Base-by-base conservation (phyloP, 495 filamentous ascomycete species). In the Trichoderma orchidacearum region DNA sequence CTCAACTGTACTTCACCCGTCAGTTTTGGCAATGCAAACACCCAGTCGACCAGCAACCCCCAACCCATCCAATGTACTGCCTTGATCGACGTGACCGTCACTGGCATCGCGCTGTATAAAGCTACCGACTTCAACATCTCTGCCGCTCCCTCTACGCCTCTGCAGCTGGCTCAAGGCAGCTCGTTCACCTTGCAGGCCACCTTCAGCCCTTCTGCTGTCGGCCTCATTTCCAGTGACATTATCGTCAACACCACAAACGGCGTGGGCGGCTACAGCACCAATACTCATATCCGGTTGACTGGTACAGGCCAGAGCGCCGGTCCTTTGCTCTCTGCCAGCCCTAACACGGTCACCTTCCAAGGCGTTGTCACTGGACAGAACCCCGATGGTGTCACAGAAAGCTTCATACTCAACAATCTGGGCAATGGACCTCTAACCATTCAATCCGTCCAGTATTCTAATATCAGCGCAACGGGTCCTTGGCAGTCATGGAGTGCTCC, bases 11-110 rank as follows among this genome's bases (percentile, higher is more conserved):
- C 64, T 6, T 59, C 58, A 13, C 72, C 70, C 5, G 63, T 73
- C 28, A 56, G 71, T 31, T 80, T 79, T 61, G 77, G 77, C 6
- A 60, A 61, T 11, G 63, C 75, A 8, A 48, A 66, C 3, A 61
- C 75, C 18, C 68, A 65, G 7, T 57, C 55, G 3, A 59, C 62
- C 15, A 61, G 52, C 15, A 68, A 62, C 2, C 23, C 59, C 30
- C 51, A 23, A 0, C 59, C 53, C 0, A 61, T 74, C 30, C 62
- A 61, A 1, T 75, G 72, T 50, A 61, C 30, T 9, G 66, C 72
- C 3, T 68, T 67, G 13, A 66, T 67, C 29, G 62, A 57, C 6
- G 53, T 71, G 0, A 63, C 58, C 5, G 59, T 68, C 18, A 60
- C 66, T 8, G 62, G 62, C 23, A 59, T 70, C 13, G 68, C 61